A percentile compares a stretch with the other conserved stretches of the same genome.
phyloP scores from a whole-genome alignment of 1,284 basidiomycete genomes.

The Ustilago sp. region DNA sequence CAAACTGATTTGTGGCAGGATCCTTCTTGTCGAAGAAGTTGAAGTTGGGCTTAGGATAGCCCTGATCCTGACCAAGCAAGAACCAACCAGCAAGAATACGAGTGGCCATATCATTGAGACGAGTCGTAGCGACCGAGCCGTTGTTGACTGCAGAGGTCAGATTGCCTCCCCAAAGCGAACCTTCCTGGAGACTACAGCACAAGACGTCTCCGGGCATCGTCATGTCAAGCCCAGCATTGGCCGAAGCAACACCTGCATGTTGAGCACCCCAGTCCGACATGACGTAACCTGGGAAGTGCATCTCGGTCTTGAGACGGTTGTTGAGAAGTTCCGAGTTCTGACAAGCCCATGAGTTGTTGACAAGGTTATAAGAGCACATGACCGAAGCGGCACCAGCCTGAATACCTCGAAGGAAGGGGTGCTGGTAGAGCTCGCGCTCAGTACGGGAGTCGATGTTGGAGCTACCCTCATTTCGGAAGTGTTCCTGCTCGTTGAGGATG shows the following conservation, averaged over 20 bases:
- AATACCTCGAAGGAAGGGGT: slow-evolving; percentile 67
- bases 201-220: slow-evolving; percentile 70
- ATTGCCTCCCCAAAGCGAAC: slow-evolving; percentile 59
- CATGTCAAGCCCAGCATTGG: slow-evolving; percentile 78
- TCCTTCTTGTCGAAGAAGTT: slow-evolving; percentile 55
- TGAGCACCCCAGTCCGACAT: slow-evolving; percentile 61
- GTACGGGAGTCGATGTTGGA: slow-evolving; percentile 79
- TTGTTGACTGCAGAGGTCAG: slow-evolving; percentile 79
- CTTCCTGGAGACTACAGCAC: slow-evolving; percentile 40
- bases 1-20: slow-evolving; percentile 73
- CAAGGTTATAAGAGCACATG: slow-evolving; percentile 72
- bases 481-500: slow-evolving; percentile 67
- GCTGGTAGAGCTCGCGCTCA: slow-evolving; percentile 72
- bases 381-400: slow-evolving; percentile 70
- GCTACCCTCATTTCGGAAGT: slow-evolving; percentile 60
- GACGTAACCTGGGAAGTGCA: slow-evolving; percentile 81
- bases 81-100: slow-evolving; percentile 68
- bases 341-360: slow-evolving; percentile 74
- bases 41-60: slow-evolving; percentile 55
- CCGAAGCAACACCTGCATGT: slow-evolving; percentile 67
- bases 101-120: slow-evolving; percentile 72
- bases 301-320: slow-evolving; percentile 79
- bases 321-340: slow-evolving; percentile 79
- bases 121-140: slow-evolving; percentile 76
- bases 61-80: slow-evolving; percentile 70